Base-by-base conservation (phyloP, 2,329 filamentous ascomycete species). In the Penicillium vulpinum region DNA sequence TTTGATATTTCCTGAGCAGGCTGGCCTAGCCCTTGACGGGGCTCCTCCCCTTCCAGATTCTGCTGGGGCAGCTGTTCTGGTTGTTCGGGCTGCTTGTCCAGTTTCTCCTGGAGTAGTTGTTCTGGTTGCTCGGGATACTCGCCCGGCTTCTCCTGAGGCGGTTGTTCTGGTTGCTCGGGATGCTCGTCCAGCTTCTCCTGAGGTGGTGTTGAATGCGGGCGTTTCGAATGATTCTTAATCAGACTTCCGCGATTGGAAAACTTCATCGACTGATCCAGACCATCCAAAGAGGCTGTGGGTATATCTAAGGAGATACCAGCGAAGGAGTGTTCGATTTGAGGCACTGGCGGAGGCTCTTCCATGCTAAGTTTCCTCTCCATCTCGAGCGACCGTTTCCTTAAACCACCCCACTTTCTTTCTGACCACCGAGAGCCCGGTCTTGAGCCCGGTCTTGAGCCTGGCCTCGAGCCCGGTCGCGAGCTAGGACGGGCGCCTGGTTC, bases 171-270 rank as follows among this genome's bases (percentile, higher is more conserved):
- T 41, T 61, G 56, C 31, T 60, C 57, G 3, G 55, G 49, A 11
- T 36, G 43, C 36, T 49, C 50, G 44, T 64, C 54, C 16, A 61
- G 54, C 44, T 67, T 58, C 21, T 65, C 56, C 38, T 67, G 54
- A 28, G 67, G 52, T 18, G 61, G 59, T 54, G 77, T 77, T 5
- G 59, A 60, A n/a, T 57, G 60, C 18, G 63, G 62, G 18, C 54
- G 60, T 45, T 65, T 78, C 64, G 59, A 48, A 36, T 78, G 80
- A 69, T 80, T 81, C 31, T 79, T 81, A 60, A 87, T 70, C 70
- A 87, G 77, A 71, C 84, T 87, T 50, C 85, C 85, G 54, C 84
- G 75, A 54, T 82, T 83, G 13, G 83, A 85, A 63, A 87, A 87
- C 44, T 81, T 78, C 59, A 88, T 72, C 39, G 80, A 77, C 51